phyloP scores from a whole-genome alignment of 2,329 filamentous ascomycete species.

The Aureobasidium sp. region DNA sequence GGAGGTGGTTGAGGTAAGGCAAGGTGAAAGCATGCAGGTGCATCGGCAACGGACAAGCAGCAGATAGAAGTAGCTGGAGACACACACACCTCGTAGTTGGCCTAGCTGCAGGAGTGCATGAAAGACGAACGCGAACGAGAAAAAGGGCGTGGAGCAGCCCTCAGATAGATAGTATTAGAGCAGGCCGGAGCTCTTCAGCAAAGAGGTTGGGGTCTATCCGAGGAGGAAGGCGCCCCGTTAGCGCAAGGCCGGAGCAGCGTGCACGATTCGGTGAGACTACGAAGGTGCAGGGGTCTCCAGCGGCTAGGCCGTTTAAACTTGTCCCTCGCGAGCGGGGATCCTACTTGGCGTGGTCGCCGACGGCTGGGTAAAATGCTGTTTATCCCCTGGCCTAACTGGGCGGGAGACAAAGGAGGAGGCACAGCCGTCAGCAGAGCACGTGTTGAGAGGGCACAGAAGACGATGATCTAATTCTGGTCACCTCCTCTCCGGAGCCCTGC shows the following conservation, averaged over 20 bases:
- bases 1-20: conserved; percentile 13
- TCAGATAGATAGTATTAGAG: conserved; percentile 17
- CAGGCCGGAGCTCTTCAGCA: conserved; percentile 12
- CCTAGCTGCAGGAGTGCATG: conserved; percentile 17
- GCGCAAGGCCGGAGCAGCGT: conserved; percentile 16
- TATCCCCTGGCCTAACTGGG: conserved; percentile 14
- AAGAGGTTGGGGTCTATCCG: conserved; percentile 17
- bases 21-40: conserved; percentile 15
- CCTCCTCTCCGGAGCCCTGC: neutral
- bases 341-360: conserved; percentile 13
- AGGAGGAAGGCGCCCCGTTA: conserved; percentile 17
- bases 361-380: conserved; percentile 16
- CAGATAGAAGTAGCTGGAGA: conserved; percentile 16
- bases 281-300: conserved; percentile 13
- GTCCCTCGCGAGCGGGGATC: conserved; percentile 14
- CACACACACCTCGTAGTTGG: conserved; percentile 17
- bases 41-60: conserved; percentile 15
- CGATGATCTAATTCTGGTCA: conserved; percentile 11
- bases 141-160: conserved; percentile 16
- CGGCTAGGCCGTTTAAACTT: conserved; percentile 17
- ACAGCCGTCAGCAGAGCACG: conserved; percentile 14
- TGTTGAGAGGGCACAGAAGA: conserved; percentile 1
- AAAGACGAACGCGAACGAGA: conserved; percentile 16
- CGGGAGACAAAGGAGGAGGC: conserved; percentile 13
- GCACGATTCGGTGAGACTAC: conserved; percentile 15